Evolutionary conservation across 2,329 filamentous ascomycete genomes (phyloP).

Genomic region (Phymatotrichopsis omnivora): DNA sequence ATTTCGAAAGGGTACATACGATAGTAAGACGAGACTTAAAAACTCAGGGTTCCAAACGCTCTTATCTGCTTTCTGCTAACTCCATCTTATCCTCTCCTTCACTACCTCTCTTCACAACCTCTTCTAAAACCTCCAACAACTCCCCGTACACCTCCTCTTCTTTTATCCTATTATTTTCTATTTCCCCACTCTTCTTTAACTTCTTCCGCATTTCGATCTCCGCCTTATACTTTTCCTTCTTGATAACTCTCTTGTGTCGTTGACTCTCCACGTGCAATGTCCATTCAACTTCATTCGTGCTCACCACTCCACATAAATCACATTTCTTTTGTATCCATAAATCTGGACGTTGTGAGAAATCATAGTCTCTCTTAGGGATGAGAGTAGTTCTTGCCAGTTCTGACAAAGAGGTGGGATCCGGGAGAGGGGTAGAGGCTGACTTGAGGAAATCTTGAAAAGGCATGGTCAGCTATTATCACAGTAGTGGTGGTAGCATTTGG

Average conservation of each 20-base stretch:
- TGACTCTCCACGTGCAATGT: conserved; percentile 46
- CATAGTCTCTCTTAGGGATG: conserved; percentile 45
- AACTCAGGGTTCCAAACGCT: no score
- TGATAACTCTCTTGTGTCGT: conserved; percentile 49
- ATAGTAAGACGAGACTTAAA: no score
- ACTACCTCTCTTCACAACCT: not conserved
- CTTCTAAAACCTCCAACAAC: conserved; percentile 1
- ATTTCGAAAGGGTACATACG: no score
- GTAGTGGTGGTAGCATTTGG: not conserved
- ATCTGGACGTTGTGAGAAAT: conserved; percentile 38
- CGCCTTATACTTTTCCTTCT: conserved; percentile 44
- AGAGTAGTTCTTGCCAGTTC: conserved; percentile 48
- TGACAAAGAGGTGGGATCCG: conserved; percentile 47
- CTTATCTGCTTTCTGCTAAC: no score
- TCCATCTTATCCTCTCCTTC: no score
- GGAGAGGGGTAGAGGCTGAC: conserved; percentile 42
- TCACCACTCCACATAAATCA: conserved; percentile 54
- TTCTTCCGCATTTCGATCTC: conserved; percentile 36
- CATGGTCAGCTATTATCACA: not conserved
- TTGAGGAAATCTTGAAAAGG: conserved; percentile 47
- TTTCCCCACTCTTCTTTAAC: not conserved
- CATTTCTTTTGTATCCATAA: conserved; percentile 51
- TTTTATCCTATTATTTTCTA: no score
- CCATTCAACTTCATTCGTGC: conserved; percentile 50
- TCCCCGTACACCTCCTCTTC: conserved; percentile 5